These are phyloP conservation scores for Aciculosporium take DNA, from an alignment of 2,329 filamentous ascomycete genomes.

Conservation along the genomic window DNA sequence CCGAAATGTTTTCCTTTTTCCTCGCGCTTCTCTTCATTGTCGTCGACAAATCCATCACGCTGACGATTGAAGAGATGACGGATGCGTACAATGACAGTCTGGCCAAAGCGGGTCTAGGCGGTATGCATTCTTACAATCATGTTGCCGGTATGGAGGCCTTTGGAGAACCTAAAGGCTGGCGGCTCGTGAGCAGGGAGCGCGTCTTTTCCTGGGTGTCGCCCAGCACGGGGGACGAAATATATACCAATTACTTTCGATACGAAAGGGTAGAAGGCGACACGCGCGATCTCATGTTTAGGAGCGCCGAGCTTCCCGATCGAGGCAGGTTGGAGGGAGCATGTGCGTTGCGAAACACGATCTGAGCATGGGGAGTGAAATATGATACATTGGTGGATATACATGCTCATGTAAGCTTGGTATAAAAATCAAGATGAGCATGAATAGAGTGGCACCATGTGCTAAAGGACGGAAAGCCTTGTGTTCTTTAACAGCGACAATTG, in stretches of 20 bases:
- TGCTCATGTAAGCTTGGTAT: no score
- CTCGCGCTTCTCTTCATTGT: not conserved
- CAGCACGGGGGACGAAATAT: not conserved
- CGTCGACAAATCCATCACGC: constrained; percentile 1
- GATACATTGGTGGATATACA: no score
- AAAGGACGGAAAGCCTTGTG: no score
- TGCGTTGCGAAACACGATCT: no score
- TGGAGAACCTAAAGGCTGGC: not conserved
- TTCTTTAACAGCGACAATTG: no score
- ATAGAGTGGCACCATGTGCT: no score
- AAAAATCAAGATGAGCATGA: no score
- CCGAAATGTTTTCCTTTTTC: not conserved
- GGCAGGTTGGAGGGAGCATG: no score
- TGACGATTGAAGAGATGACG: not conserved
- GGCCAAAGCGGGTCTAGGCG: not conserved
- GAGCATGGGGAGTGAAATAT: no score
- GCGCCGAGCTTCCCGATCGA: not conserved
- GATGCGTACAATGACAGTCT: not conserved
- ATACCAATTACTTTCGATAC: not conserved
- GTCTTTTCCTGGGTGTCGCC: not conserved
- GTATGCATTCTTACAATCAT: not conserved
- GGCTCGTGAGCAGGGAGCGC: not conserved
- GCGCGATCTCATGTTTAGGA: not conserved
- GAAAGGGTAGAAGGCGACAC: not conserved
- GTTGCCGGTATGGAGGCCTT: not conserved